Conservation (phyloP, 2,329 filamentous ascomycete genomes). For the Teratosphaeria nubilosa region DNA sequence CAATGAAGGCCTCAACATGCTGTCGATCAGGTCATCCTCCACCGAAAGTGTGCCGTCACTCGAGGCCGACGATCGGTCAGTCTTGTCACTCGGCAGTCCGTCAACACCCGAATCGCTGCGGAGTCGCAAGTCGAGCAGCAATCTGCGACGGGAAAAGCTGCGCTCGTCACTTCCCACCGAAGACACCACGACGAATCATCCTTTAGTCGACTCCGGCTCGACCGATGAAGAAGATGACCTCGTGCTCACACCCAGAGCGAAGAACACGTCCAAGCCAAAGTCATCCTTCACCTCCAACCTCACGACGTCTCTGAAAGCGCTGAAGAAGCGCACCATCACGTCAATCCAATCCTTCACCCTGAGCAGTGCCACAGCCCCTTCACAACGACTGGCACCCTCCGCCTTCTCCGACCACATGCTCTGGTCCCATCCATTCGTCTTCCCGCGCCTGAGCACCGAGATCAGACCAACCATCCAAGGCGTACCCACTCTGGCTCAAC, state of each 20-base stretch:
- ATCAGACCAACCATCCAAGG: constrained; percentile 46
- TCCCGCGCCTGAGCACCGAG: constrained; percentile 50
- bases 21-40: constrained; percentile 40
- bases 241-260: constrained; percentile 20
- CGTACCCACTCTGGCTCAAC: constrained; percentile 44
- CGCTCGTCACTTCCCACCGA: constrained; percentile 41
- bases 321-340: constrained; percentile 49
- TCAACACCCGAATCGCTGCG: constrained; percentile 31
- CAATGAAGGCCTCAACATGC: neutral
- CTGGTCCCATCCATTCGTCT: constrained; percentile 48
- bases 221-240: constrained; percentile 23
- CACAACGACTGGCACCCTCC: constrained; percentile 8
- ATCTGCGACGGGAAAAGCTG: constrained; percentile 36
- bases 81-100: constrained; percentile 34
- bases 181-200: constrained; percentile 48
- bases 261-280: constrained; percentile 31
- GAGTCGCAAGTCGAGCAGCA: constrained; percentile 25
- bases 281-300: constrained; percentile 53
- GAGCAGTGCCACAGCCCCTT: constrained; percentile 22
- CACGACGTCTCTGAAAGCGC: constrained; percentile 50
- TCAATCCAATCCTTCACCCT: constrained; percentile 47
- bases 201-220: constrained; percentile 37
- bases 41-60: constrained; percentile 50
- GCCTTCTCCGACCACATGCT: constrained; percentile 50
- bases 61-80: constrained; percentile 37